A percentile compares a stretch with the other conserved stretches of the same genome.
These are phyloP conservation scores for Cladosporium sp. DNA, from an alignment of 2,329 filamentous ascomycete genomes.

Conservation along the genomic window DNA sequence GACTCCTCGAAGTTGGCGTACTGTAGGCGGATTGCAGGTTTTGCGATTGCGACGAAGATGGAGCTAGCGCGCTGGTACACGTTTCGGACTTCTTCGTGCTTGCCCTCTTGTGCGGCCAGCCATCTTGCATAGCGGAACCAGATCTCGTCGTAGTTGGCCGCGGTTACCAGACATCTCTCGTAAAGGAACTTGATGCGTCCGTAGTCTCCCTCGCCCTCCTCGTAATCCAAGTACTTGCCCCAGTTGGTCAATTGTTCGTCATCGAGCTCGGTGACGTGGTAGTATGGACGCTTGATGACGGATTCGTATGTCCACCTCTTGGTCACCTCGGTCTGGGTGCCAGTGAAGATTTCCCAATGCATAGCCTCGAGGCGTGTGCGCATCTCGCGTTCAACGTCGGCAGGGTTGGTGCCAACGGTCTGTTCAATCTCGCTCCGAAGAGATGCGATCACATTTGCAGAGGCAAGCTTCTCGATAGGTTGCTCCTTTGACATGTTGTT, in stretches of 20 bases:
- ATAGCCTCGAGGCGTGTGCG: conserved; percentile 75
- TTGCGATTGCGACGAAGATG: conserved; percentile 81
- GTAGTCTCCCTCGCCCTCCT: conserved; percentile 80
- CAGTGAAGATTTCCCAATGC: conserved; percentile 77
- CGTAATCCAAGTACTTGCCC: conserved; percentile 95
- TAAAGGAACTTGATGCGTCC: conserved; percentile 78
- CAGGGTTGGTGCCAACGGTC: conserved; percentile 65
- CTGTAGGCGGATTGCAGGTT: conserved; percentile 79
- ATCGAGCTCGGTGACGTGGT: conserved; percentile 91
- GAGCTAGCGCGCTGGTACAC: conserved; percentile 87
- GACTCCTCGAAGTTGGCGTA: conserved; percentile 96
- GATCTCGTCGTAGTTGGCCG: conserved; percentile 94
- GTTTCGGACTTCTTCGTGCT: conserved; percentile 85
- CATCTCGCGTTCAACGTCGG: conserved; percentile 81
- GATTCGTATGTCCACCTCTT: conserved; percentile 95
- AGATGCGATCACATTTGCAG: conserved; percentile 65
- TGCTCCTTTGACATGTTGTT: conserved; percentile 71
- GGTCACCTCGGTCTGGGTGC: conserved; percentile 81
- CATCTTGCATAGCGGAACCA: conserved; percentile 97
- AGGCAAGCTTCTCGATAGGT: conserved; percentile 71
- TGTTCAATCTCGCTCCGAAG: conserved; percentile 72
- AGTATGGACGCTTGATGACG: conserved; percentile 93
- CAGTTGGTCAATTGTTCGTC: conserved; percentile 83
- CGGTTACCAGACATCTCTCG: conserved; percentile 88
- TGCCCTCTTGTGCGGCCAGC: conserved; percentile 79